Evolutionary conservation across 2,329 filamentous ascomycete genomes (phyloP).

Genomic region (Penicillium griseofulvum): DNA sequence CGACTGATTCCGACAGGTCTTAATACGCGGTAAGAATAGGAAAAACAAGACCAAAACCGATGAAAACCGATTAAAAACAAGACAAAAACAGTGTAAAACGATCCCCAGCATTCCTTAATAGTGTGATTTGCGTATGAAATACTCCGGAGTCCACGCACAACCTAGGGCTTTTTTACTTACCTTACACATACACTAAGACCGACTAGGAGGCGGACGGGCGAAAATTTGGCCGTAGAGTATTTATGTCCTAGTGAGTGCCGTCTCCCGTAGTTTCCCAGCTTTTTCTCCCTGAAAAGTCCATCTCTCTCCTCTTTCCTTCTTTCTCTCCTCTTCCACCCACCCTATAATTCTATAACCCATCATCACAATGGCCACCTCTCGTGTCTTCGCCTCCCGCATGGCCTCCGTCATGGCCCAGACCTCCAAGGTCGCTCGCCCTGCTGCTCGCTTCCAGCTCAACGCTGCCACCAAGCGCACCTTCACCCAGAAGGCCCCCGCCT

Average conservation of each 20-base stretch:
- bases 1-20: conserved; percentile 18
- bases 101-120: conserved; percentile 21
- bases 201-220: conserved; percentile 34
- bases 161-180: conserved; percentile 30
- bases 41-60: conserved; percentile 9
- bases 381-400: conserved; percentile 75
- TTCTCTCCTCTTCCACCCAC: conserved; percentile 24
- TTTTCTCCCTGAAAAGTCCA: conserved; percentile 36
- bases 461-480: conserved; percentile 70
- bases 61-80: too few species aligned
- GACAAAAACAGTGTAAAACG: conserved; percentile 3
- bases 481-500: conserved; percentile 44
- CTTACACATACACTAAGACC: conserved; percentile 29
- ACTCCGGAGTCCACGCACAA: conserved; percentile 21
- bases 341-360: conserved; percentile 33
- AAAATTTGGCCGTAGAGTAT: conserved; percentile 42
- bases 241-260: conserved; percentile 32
- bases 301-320: conserved; percentile 25
- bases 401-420: conserved; percentile 64
- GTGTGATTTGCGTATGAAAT: conserved; percentile 18
- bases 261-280: conserved; percentile 36
- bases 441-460: conserved; percentile 63
- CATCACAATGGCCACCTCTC: conserved; percentile 76
- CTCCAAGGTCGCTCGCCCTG: conserved; percentile 77
- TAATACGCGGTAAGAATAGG: conserved; percentile 17